These are phyloP conservation scores for Macrolepiota dolichaula DNA, from an alignment of 768 basidiomycete species.

Conservation along the genomic window DNA sequence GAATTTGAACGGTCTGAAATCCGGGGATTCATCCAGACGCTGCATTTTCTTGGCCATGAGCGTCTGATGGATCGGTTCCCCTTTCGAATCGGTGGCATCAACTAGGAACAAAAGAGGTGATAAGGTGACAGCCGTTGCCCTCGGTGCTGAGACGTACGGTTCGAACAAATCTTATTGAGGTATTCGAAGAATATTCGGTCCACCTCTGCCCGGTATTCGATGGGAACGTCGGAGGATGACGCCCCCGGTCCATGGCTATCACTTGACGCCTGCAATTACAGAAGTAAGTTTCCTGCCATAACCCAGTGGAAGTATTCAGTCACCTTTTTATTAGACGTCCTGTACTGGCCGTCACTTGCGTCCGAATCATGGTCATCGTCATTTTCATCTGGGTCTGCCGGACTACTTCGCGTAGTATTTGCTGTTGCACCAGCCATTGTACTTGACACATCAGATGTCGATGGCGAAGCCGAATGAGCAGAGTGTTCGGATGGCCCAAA, in stretches of 20 bases:
- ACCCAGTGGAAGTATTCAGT: background rate
- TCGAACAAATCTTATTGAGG: constrained; percentile 83
- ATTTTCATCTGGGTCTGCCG: constrained; percentile 48
- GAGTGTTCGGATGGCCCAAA: constrained; percentile 18
- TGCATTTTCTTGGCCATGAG: constrained; percentile 99
- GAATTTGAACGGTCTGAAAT: constrained; percentile 99
- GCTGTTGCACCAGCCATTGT: constrained; percentile 20
- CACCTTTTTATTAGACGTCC: constrained; percentile 9
- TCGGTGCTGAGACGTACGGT: constrained; percentile 53
- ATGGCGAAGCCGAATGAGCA: constrained; percentile 22
- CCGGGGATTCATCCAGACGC: constrained; percentile 90
- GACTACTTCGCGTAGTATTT: constrained; percentile 36
- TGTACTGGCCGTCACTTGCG: constrained; percentile 8
- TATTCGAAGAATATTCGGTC: constrained; percentile 92
- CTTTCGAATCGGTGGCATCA: constrained; percentile 90
- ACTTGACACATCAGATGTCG: constrained; percentile 23
- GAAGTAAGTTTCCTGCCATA: background rate
- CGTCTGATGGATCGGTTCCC: constrained; percentile 96
- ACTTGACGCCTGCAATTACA: constrained; percentile 20
- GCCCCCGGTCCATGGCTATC: constrained; percentile 22
- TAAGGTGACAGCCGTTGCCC: constrained; percentile 5
- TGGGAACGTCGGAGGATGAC: constrained; percentile 59
- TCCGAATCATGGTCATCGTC: constrained; percentile 43
- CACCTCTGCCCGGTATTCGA: constrained; percentile 78
- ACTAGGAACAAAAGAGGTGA: constrained; percentile 43